Conservation (phyloP, 257 asterid species). For the Haberlea rhodopensis region DNA sequence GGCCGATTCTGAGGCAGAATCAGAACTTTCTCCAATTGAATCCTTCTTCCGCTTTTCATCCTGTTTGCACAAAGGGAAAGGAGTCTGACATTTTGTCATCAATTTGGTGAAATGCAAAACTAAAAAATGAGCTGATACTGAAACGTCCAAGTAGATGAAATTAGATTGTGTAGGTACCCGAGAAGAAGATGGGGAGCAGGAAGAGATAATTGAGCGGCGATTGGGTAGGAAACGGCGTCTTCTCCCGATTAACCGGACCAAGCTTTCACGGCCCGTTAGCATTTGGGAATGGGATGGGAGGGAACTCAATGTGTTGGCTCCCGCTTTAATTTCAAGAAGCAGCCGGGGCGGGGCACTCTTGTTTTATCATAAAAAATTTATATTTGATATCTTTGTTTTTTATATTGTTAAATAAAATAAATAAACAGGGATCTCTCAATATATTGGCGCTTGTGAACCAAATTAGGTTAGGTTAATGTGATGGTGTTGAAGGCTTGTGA, state of each 20-base stretch:
- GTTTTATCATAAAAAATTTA: no score
- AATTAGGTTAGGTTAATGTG: no score
- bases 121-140: background rate
- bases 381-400: no score
- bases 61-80: slow-evolving; percentile 21
- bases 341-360: no score
- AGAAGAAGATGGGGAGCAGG: slow-evolving; percentile 25
- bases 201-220: slow-evolving; percentile 44
- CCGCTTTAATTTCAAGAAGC: no score
- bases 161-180: slow-evolving; percentile 29
- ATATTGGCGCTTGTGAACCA: no score
- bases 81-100: slow-evolving; percentile 30
- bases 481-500: no score
- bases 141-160: background rate
- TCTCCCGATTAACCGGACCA: slow-evolving; percentile 69
- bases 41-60: slow-evolving; percentile 30
- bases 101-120: background rate
- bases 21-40: slow-evolving; percentile 22
- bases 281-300: slow-evolving; percentile 31
- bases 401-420: no score
- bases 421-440: no score
- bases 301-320: slow-evolving; percentile 25
- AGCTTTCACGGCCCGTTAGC: slow-evolving; percentile 79
- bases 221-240: slow-evolving; percentile 75
- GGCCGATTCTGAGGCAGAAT: slow-evolving; percentile 36